phyloP scores from a whole-genome alignment of 495 filamentous ascomycete genomes.

The Clohesyomyces aquaticus region DNA sequence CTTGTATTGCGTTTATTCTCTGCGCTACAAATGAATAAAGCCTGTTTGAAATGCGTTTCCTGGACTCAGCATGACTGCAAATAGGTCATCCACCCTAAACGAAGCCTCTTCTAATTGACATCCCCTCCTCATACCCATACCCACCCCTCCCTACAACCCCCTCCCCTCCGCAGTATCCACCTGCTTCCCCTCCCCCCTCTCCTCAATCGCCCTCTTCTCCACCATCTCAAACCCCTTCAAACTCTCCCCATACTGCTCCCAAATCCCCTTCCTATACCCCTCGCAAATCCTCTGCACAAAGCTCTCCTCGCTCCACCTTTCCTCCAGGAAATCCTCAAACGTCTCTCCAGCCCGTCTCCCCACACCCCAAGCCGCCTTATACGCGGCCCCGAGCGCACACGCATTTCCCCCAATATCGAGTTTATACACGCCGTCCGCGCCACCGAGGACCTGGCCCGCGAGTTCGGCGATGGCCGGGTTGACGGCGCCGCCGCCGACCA shows the following conservation, averaged over 20 bases:
- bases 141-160: background rate
- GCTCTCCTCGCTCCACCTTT: conserved; percentile 81
- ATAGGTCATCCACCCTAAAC: no score
- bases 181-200: conserved; percentile 22
- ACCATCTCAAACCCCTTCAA: conserved; percentile 78
- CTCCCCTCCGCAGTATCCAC: conserved; percentile 11
- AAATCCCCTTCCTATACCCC: conserved; percentile 75
- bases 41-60: no score
- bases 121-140: background rate
- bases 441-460: conserved; percentile 84
- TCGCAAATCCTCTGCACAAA: conserved; percentile 80
- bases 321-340: conserved; percentile 84
- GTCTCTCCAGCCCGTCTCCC: conserved; percentile 68
- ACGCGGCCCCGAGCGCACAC: conserved; percentile 92
- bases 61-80: no score
- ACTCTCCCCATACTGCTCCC: conserved; percentile 73
- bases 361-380: conserved; percentile 92
- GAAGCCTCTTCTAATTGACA: background rate
- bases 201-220: conserved; percentile 67
- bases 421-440: conserved; percentile 84
- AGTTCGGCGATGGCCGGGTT: conserved; percentile 84
- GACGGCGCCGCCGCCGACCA: conserved; percentile 86
- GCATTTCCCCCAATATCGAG: conserved; percentile 96
- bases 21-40: no score
- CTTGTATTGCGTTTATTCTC: no score